Percentiles rank a stretch among this genome's conserved stretches.
phyloP scores from a whole-genome alignment of 768 basidiomycete species.

The Collybia sp. region DNA sequence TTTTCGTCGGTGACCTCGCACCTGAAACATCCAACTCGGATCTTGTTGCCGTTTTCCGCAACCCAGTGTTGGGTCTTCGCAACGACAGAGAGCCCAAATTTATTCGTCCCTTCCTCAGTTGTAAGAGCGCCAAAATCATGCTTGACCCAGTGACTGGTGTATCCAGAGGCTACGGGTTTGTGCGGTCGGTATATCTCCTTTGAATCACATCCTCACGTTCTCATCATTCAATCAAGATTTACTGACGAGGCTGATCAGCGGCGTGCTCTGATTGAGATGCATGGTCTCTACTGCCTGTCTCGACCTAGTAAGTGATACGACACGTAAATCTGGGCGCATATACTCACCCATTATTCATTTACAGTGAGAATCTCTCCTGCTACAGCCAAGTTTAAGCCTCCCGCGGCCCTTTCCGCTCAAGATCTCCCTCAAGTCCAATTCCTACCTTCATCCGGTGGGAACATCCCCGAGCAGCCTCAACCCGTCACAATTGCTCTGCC shows the following conservation, averaged over 20 bases:
- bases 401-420: slow-evolving; percentile 31
- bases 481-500: slow-evolving; percentile 44
- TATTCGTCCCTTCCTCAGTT: slow-evolving; percentile 84
- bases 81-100: slow-evolving; percentile 87
- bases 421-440: slow-evolving; percentile 46
- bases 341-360: slow-evolving; percentile 17
- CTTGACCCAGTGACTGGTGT: slow-evolving; percentile 86
- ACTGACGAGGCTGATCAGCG: slow-evolving; percentile 87
- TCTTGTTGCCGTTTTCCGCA: slow-evolving; percentile 88
- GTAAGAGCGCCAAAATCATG: slow-evolving; percentile 96
- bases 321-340: slow-evolving; percentile 16
- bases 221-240: slow-evolving; percentile 46
- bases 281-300: slow-evolving; percentile 84
- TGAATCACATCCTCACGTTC: slow-evolving; percentile 5
- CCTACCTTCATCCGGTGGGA: slow-evolving; percentile 21
- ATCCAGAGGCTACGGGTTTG: slow-evolving; percentile 90
- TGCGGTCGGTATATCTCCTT: slow-evolving; percentile 48
- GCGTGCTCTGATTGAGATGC: slow-evolving; percentile 88
- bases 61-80: slow-evolving; percentile 80
- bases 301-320: slow-evolving; percentile 65
- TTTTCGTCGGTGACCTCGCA: slow-evolving; percentile 92
- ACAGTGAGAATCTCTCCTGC: slow-evolving; percentile 89
- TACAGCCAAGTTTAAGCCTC: slow-evolving; percentile 80
- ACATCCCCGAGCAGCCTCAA: slow-evolving; percentile 27
- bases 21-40: slow-evolving; percentile 95